Percentiles rank a stretch among this genome's conserved stretches.
Conservation (phyloP, 495 filamentous ascomycete genomes). For the Penicillium silybi region DNA sequence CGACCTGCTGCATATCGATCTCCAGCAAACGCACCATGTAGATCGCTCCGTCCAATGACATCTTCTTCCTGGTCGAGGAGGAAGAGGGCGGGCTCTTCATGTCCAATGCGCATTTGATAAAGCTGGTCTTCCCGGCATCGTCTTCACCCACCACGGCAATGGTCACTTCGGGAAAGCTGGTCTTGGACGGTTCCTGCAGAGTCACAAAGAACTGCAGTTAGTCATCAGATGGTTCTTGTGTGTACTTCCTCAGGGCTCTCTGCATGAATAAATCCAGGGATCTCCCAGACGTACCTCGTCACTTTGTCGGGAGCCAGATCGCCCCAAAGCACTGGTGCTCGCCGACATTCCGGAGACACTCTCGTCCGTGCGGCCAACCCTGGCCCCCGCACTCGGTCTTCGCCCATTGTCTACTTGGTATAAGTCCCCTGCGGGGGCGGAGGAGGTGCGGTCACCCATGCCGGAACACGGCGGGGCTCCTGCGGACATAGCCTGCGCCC, state of each 20-base stretch:
- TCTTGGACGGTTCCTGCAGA: constrained; percentile 23
- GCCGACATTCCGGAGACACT: constrained; percentile 6
- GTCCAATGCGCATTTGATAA: constrained; percentile 76
- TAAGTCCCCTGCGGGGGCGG: constrained; percentile 31
- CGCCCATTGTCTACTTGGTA: constrained; percentile 24
- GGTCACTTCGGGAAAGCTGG: constrained; percentile 56
- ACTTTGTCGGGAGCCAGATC: constrained; percentile 9
- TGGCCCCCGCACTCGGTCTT: constrained; percentile 17
- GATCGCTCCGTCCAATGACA: constrained; percentile 69
- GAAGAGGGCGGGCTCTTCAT: constrained; percentile 57
- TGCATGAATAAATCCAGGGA: not conserved
- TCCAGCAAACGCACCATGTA: constrained; percentile 83
- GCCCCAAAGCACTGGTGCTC: constrained; percentile 7
- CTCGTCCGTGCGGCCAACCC: constrained; percentile 29
- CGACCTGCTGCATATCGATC: constrained; percentile 46
- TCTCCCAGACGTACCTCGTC: constrained; percentile 28
- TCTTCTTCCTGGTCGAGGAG: constrained; percentile 59
- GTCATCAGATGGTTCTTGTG: constrained; percentile 4
- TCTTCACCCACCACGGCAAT: constrained; percentile 80
- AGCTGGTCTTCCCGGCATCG: constrained; percentile 84
- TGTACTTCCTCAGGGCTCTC: not conserved
- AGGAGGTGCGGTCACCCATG: constrained; percentile 32
- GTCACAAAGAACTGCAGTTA: constrained; percentile 11
- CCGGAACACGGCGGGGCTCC: constrained; percentile 26
- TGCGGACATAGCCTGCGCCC: constrained; percentile 22